Evolutionary conservation across 2,329 filamentous ascomycete genomes (phyloP), one percentile per base, ranked within the genome.

Genomic region (Alternaria brassicae): DNA sequence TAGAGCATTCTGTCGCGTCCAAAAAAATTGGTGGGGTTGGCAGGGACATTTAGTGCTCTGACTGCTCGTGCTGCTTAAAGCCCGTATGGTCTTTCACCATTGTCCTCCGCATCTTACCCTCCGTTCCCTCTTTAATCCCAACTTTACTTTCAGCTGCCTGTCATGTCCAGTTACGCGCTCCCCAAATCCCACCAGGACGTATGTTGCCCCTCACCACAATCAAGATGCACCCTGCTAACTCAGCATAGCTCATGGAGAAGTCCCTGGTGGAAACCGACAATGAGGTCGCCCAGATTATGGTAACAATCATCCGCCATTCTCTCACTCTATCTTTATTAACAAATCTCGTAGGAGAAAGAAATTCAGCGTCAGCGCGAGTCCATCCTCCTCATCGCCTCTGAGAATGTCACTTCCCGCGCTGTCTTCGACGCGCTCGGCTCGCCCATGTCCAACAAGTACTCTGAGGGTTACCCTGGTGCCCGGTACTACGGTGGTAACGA

Each of bases 361-460:
- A 91, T 97, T 77, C 89, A 97, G 87, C 92, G 95, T 78, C 95
- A 99, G 85, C 90, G 92, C 81, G 93, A 99, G 86, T 98, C 93
- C 73, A 96, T 99, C 82, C 92, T 98, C 50, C 60, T 72, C 40
- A 71, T 72, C 55, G 62, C 62, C 73, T 79, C 81, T 42, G 75
- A 79, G 63, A 78, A 79, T 71, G 77, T 77, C 65, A 76, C 72
- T 34, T 76, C 72, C 56, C 71, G 74, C 68, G 73, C 73, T 68
- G 71, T 78, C 65, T 77, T 74, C 62, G 77, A 78, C 72, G 74
- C 79, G 60, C 67, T 77, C 91, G 91, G 78, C 53, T 79, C 78
- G 55, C 77, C 77, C 68, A 80, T 80, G 78, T 79, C 91, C 81
- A 97, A 98, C 81, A 98, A 99, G 80, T 99, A 99, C 82, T 98